Evolutionary conservation across 371 early-diverging fungal species (phyloP).

Genomic region (Mucor piriformis): DNA sequence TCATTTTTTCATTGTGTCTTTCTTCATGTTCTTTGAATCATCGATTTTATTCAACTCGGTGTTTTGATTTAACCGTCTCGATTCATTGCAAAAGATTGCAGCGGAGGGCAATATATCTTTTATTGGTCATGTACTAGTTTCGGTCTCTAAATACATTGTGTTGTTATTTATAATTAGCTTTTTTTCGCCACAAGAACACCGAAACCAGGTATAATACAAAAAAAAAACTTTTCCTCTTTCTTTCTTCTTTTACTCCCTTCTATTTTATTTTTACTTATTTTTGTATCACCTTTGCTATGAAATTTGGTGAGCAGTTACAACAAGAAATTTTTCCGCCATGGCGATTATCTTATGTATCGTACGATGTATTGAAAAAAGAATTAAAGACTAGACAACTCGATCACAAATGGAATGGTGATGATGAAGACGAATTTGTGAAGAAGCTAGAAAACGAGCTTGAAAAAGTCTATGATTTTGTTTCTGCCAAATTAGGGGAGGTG

Average conservation of each 20-base stretch:
- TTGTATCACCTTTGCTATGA: slow-evolving; percentile 20
- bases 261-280: slow-evolving; percentile 3
- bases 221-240: slow-evolving; percentile 3
- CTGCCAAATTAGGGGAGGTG: slow-evolving; percentile 82
- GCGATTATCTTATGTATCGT: slow-evolving; percentile 27
- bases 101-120: not conserved
- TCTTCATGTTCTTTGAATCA: not conserved
- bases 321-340: slow-evolving; percentile 35
- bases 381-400: slow-evolving; percentile 22
- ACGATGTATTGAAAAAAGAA: slow-evolving; percentile 27
- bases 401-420: slow-evolving; percentile 57
- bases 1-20: too few species aligned
- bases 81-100: not conserved
- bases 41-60: slow-evolving; percentile 1
- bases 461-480: slow-evolving; percentile 82
- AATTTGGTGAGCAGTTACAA: slow-evolving; percentile 36
- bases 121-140: slow-evolving; percentile 1
- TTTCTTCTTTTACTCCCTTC: not conserved
- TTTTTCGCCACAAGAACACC: not conserved
- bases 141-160: not conserved
- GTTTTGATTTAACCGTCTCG: not conserved
- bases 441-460: slow-evolving; percentile 76
- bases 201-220: not conserved
- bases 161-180: not conserved
- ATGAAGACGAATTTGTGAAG: slow-evolving; percentile 75